These are phyloP conservation scores for Pulveroboletus sp. DNA, from an alignment of 768 basidiomycete genomes.

Conservation along the genomic window DNA sequence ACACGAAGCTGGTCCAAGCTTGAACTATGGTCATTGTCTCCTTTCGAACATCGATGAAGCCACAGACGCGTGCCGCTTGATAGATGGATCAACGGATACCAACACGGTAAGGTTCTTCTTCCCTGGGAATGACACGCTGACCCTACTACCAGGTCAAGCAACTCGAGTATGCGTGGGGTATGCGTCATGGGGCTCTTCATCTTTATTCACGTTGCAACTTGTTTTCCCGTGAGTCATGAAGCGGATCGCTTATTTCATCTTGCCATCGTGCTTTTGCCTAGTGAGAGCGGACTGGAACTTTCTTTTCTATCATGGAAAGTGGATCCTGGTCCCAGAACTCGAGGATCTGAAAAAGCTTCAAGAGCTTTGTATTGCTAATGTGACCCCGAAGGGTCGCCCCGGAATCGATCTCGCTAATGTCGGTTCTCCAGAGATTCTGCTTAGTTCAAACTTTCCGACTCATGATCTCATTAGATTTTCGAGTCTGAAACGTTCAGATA, in stretches of 20 bases:
- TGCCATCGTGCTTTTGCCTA: not conserved
- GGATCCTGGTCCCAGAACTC: not conserved
- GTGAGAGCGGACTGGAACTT: not conserved
- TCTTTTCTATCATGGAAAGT: not conserved
- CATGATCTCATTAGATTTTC: not conserved
- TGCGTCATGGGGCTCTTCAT: not conserved
- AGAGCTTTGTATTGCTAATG: not conserved
- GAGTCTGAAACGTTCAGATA: not conserved
- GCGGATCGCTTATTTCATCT: not conserved
- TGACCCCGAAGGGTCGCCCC: not conserved
- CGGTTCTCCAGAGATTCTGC: not conserved
- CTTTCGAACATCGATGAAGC: not conserved
- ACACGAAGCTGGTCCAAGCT: not conserved
- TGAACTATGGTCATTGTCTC: not conserved
- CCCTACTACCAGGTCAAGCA: not conserved
- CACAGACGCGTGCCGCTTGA: too few species aligned
- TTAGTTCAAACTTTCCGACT: not conserved
- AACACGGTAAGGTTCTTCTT: not conserved
- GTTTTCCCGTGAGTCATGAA: not conserved
- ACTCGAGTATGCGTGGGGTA: not conserved
- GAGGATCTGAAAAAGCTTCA: not conserved
- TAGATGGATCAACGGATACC: not conserved
- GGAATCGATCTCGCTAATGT: not conserved
- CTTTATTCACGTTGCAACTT: not conserved
- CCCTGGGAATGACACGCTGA: not conserved